Evolutionary conservation across 2,329 filamentous ascomycete species (phyloP), one percentile per base, ranked within the genome.

Genomic region (Diplodia corticola): DNA sequence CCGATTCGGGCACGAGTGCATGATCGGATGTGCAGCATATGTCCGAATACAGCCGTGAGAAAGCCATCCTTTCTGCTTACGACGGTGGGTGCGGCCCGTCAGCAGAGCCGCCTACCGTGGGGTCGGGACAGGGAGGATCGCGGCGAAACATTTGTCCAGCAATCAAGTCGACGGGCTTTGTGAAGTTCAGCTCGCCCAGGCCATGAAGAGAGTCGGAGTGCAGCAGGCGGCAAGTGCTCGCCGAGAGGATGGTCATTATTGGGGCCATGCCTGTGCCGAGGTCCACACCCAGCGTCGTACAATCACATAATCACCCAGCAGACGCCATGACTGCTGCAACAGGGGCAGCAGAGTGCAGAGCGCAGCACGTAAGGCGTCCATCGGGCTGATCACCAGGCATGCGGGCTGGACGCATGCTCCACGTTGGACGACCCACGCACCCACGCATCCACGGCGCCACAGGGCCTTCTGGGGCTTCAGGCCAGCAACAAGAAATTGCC

Each of bases 131-230:
- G 40, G 7, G 40, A 44, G 40, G 17, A n/a, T 44, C 17, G 40
- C 30, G 54, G 37, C 55, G 30, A 15, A 60, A 60, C 37, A 48
- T 46, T 46, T 60, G 24, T 60, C 37, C 55, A 46, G 55, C 55
- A 60, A 60, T 60, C 12, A 20, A 40, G 12, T 35, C 20, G 7
- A 13, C 17, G 5, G 54, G 35, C 28, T 22, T 55, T 35, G n/a
- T 20, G 28, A 24, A 17, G 17, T 20, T 7, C 26, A 33, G 30
- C 35, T 44, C 20, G 7, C 17, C 24, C 22, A 26, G 55, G 10
- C 24, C 24, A 20, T 20, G 30, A 35, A 7, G 13, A 13, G 24
- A 13, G 4, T 1, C 37, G 5, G 28, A 46, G 26, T 10, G 40
- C 26, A 59, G 37, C 12, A 37, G 9, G 22, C 30, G 9, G 20